Conservation (phyloP, 768 basidiomycete genomes). For the Pleurotus citrinopileatus region DNA sequence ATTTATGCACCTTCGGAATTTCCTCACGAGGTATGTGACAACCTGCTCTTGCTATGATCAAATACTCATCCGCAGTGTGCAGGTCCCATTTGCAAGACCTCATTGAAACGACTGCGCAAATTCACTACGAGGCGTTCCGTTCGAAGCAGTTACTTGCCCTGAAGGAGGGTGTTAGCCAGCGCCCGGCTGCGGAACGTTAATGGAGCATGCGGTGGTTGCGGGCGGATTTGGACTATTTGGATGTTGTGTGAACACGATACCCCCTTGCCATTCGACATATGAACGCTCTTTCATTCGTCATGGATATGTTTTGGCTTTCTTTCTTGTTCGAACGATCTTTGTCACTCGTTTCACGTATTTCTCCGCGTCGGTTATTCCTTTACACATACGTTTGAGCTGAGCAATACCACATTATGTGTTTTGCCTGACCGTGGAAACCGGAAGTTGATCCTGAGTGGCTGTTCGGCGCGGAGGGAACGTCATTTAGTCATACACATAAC, state of each 20-base stretch:
- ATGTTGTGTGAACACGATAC: constrained; percentile 6
- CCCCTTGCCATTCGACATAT: constrained; percentile 9
- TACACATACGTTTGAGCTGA: constrained; percentile 16
- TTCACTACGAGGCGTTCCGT: constrained; percentile 99
- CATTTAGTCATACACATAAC: constrained; percentile 4
- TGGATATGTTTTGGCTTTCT: constrained; percentile 19
- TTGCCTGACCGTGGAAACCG: constrained; percentile 8
- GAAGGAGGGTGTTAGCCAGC: constrained; percentile 88
- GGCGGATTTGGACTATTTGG: not conserved
- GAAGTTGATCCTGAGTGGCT: not conserved
- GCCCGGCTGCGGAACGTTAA: constrained; percentile 38
- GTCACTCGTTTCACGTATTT: constrained; percentile 17
- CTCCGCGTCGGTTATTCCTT: constrained; percentile 17
- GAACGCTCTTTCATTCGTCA: constrained; percentile 19
- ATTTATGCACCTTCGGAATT: constrained; percentile 96
- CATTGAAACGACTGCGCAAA: constrained; percentile 98
- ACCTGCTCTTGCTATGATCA: not conserved
- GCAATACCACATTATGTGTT: constrained; percentile 16
- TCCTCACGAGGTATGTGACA: constrained; percentile 74
- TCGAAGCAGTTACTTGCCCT: constrained; percentile 96
- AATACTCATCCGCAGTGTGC: constrained; percentile 1
- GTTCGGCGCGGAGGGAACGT: constrained; percentile 4
- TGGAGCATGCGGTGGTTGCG: not conserved
- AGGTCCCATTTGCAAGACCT: constrained; percentile 97
- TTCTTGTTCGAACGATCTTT: constrained; percentile 17